These are phyloP conservation scores for Lagerstroemia speciosa DNA, from an alignment of 345 rosid genomes.

Conservation along the genomic window DNA sequence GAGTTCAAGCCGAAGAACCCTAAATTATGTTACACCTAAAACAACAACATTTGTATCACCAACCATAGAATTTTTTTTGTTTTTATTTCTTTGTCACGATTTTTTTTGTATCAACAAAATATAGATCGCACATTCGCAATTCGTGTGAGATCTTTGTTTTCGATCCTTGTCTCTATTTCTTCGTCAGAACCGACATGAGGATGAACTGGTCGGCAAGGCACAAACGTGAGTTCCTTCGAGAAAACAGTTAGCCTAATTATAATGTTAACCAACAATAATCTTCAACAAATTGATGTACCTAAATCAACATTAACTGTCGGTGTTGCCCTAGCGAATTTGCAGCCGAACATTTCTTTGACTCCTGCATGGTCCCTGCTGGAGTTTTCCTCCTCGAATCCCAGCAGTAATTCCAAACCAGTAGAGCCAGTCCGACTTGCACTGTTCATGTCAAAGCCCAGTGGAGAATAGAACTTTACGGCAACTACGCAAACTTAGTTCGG, in stretches of 20 bases:
- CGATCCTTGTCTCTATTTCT: too few relatives aligned
- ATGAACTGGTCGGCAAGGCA: not conserved
- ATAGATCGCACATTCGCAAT: not conserved
- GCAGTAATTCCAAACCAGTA: not conserved
- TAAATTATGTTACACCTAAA: too few relatives aligned
- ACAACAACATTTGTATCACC: not conserved
- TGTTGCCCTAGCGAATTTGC: not conserved
- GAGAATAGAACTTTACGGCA: not conserved
- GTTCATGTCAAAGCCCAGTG: not conserved
- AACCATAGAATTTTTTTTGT: too few relatives aligned
- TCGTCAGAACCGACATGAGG: not conserved
- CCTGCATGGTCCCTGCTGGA: not conserved
- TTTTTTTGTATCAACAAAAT: too few relatives aligned
- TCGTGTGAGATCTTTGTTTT: not conserved
- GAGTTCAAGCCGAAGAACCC: too few relatives aligned
- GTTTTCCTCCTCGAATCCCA: not conserved
- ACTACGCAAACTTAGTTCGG: too few relatives aligned
- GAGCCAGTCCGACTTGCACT: not conserved
- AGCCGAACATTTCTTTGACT: not conserved
- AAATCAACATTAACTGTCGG: not conserved
- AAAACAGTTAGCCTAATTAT: not conserved
- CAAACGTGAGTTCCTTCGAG: not conserved
- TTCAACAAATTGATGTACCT: not conserved
- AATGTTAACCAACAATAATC: not conserved
- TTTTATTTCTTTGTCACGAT: too few relatives aligned